phyloP scores from a whole-genome alignment of 805 yeast genomes.

The Tetrapisispora fleetii region DNA sequence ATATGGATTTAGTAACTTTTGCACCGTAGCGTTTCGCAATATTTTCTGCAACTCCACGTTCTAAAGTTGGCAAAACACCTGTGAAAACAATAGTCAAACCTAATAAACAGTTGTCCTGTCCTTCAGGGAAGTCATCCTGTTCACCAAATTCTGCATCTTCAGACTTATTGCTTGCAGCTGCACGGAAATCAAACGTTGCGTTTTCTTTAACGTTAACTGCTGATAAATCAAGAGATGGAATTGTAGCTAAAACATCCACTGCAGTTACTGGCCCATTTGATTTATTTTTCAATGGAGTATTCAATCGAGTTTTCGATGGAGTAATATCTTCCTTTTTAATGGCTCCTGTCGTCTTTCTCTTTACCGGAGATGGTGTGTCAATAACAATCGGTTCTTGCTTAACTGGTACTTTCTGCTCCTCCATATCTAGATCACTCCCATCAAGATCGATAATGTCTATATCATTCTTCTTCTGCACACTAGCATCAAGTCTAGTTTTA shows the following conservation, averaged over 20 bases:
- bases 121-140: conserved; percentile 54
- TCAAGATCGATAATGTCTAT: conserved; percentile 9
- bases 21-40: conserved; percentile 86
- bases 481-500: not conserved
- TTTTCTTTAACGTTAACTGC: conserved; percentile 39
- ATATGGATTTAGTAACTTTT: conserved; percentile 74
- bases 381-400: not conserved
- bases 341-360: not conserved
- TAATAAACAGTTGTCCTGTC: conserved; percentile 73
- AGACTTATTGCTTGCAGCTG: conserved; percentile 26
- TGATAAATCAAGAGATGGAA: conserved; percentile 67
- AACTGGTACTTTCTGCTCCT: not conserved
- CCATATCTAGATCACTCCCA: conserved; percentile 6
- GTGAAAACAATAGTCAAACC: conserved; percentile 93
- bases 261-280: conserved; percentile 8
- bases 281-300: not conserved
- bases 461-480: not conserved
- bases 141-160: conserved; percentile 9
- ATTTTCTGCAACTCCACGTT: conserved; percentile 64
- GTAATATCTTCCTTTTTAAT: not conserved
- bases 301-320: not conserved
- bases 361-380: not conserved
- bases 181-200: conserved; percentile 47
- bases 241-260: conserved; percentile 36
- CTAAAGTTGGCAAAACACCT: conserved; percentile 72